A percentile compares a stretch with the other conserved stretches of the same genome.
These are phyloP conservation scores for Erythrophleum fordii DNA, from an alignment of 306 rosid genomes.

Conservation along the genomic window DNA sequence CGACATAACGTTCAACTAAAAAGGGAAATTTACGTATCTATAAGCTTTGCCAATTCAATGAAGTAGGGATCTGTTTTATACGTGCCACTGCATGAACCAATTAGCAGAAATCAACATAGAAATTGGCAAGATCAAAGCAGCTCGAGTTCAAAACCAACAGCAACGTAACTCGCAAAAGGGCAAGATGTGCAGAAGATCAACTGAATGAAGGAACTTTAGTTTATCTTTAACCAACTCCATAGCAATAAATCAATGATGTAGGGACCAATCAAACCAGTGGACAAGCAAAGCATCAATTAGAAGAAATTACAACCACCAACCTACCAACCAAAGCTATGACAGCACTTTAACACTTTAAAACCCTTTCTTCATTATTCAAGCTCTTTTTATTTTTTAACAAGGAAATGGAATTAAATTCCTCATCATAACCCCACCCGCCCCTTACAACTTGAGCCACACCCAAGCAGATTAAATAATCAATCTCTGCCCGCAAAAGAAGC, in stretches of 20 bases:
- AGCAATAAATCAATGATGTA: conserved; percentile 32
- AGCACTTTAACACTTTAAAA: conserved; percentile 27
- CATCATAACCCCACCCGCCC: conserved; percentile 38
- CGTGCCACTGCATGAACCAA: background rate
- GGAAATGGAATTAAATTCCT: conserved; percentile 21
- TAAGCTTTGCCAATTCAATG: conserved; percentile 13
- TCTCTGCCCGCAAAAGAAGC: conserved; percentile 27
- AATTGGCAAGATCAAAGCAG: conserved; percentile 20
- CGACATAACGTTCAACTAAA: background rate
- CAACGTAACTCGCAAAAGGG: conserved; percentile 8
- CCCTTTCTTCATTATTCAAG: conserved; percentile 14
- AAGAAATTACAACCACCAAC: conserved; percentile 33
- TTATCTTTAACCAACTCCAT: conserved; percentile 7
- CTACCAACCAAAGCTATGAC: conserved; percentile 40
- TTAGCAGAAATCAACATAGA: background rate
- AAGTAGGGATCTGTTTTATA: background rate
- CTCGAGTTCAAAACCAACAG: background rate
- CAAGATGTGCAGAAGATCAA: conserved; percentile 24
- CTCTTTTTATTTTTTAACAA: conserved; percentile 19
- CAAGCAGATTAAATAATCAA: background rate
- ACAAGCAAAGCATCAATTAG: conserved; percentile 31
- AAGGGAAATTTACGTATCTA: conserved; percentile 2
- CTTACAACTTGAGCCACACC: conserved; percentile 17
- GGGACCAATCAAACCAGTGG: conserved; percentile 32
- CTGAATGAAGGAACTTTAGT: conserved; percentile 14